Evolutionary conservation across 2,329 filamentous ascomycete species (phyloP).

Genomic region (Cladosporium sp.): DNA sequence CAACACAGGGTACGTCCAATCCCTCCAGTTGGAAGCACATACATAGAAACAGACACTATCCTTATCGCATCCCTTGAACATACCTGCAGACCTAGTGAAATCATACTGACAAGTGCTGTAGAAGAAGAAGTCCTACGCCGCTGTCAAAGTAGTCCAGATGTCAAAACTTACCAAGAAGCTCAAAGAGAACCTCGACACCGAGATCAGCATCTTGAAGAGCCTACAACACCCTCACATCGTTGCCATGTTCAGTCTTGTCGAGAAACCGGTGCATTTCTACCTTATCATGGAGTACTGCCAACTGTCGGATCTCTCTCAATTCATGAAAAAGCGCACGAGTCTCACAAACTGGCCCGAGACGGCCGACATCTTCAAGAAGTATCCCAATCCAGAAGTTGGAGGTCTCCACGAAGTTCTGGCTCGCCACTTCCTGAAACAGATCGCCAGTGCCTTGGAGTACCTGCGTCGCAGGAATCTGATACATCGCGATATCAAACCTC

Average conservation of each 20-base stretch:
- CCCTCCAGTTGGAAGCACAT: background rate
- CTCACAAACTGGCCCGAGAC: conserved; percentile 76
- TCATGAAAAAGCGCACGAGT: conserved; percentile 90
- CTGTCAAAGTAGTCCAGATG: conserved; percentile 94
- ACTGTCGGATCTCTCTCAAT: conserved; percentile 86
- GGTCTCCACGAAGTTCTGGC: conserved; percentile 97
- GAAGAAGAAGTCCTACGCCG: conserved; percentile 74
- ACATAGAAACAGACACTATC: background rate
- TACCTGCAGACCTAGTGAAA: background rate
- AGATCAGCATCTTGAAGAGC: conserved; percentile 92
- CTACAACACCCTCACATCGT: conserved; percentile 96
- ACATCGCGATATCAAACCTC: conserved; percentile 95
- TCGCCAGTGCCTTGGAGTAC: conserved; percentile 87
- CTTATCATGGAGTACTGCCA: conserved; percentile 99
- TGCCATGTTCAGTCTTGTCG: conserved; percentile 88
- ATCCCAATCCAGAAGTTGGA: conserved; percentile 75
- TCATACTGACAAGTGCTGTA: conserved; percentile 20
- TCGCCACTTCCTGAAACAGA: conserved; percentile 92
- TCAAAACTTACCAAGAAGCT: conserved; percentile 90
- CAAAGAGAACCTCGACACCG: conserved; percentile 89
- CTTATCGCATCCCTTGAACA: background rate
- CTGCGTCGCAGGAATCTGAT: conserved; percentile 80
- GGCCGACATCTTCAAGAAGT: conserved; percentile 86
- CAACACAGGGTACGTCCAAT: conserved; percentile 30
- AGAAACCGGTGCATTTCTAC: conserved; percentile 84